Conservation (phyloP, 192 early-diverging fungal genomes). For the Geranomyces michiganensis region DNA sequence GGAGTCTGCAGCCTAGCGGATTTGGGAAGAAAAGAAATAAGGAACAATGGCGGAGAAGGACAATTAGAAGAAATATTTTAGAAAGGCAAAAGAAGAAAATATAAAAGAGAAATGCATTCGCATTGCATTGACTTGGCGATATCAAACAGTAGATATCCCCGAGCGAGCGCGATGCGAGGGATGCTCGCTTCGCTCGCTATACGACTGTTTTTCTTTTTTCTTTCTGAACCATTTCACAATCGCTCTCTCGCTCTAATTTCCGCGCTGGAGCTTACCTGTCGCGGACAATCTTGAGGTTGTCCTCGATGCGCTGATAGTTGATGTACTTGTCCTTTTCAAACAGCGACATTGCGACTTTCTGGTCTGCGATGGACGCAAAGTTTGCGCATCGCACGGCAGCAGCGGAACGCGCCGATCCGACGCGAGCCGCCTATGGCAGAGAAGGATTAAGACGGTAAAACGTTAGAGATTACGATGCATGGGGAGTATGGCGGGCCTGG, state of each 20-base stretch:
- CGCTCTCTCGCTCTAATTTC: no score
- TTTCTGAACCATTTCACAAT: neutral
- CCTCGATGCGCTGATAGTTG: conserved; percentile 96
- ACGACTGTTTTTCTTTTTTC: neutral
- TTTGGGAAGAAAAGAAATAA: neutral
- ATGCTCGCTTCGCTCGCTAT: conserved; percentile 12
- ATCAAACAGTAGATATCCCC: no score
- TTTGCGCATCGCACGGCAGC: conserved; percentile 6
- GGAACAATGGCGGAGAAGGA: neutral
- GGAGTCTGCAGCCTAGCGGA: conserved; percentile 77
- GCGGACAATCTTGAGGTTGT: conserved; percentile 91
- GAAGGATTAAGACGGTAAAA: no score
- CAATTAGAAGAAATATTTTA: neutral
- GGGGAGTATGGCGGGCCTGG: no score
- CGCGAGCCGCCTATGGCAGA: no score
- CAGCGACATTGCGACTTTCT: conserved; percentile 89
- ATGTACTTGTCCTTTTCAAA: conserved; percentile 92
- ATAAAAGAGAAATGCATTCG: neutral
- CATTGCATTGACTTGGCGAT: neutral
- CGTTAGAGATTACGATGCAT: no score
- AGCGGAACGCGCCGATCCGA: no score
- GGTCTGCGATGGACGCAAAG: conserved; percentile 48
- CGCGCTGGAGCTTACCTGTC: conserved; percentile 65
- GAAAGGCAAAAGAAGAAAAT: neutral
- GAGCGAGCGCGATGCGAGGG: no score